Conservation (phyloP, 345 rosid genomes). For the Eucalyptus camaldulensis region DNA sequence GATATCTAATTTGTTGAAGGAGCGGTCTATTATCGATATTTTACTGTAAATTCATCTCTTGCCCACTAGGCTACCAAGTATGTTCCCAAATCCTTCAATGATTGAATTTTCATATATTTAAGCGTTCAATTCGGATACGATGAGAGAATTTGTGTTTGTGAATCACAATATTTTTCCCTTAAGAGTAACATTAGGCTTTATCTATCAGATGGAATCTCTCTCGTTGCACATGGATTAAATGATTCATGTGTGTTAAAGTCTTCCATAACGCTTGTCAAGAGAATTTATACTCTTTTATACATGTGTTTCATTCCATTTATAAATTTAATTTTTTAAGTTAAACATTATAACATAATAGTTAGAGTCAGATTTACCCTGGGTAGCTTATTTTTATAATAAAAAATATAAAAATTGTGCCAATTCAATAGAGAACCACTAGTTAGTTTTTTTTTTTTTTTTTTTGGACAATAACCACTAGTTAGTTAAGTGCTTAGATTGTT, state of each 20-base stretch:
- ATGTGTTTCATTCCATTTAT: neutral
- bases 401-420: neutral
- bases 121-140: neutral
- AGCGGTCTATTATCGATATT: neutral
- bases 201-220: neutral
- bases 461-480: fast-evolving
- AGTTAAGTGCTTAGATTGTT: neutral
- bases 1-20: neutral
- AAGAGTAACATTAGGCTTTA: neutral
- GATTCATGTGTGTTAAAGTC: neutral
- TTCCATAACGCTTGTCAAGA: neutral
- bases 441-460: no score
- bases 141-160: neutral
- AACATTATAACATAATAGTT: neutral
- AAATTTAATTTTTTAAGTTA: neutral
- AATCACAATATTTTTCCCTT: neutral
- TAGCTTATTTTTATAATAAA: neutral
- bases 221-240: neutral
- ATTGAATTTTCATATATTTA: neutral
- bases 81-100: neutral
- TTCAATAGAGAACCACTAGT: neutral
- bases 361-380: neutral
- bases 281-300: neutral
- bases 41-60: neutral
- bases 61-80: neutral